A percentile compares a stretch with the other conserved stretches of the same genome.
Conservation (phyloP, 345 rosid species). For the Eutrema japonicum region DNA sequence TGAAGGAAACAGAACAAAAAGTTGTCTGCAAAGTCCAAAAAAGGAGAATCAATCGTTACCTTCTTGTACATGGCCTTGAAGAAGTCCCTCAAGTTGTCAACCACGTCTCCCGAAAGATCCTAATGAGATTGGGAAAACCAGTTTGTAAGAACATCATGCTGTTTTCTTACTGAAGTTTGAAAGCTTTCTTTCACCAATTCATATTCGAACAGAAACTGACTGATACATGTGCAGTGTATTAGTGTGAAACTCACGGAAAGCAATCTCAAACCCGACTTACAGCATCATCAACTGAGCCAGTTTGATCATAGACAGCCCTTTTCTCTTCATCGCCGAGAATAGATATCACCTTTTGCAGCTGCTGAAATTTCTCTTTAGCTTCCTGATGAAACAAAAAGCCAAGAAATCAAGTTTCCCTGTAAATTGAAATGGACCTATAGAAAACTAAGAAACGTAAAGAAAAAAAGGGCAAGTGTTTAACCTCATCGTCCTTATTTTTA, state of each 20-base stretch:
- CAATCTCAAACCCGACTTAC: conserved; percentile 53
- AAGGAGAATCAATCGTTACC: conserved; percentile 45
- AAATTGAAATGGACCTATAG: not conserved
- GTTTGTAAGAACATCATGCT: not conserved
- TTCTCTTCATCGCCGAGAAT: conserved; percentile 92
- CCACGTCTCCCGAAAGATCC: conserved; percentile 83
- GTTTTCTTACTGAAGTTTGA: not conserved
- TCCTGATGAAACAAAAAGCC: conserved; percentile 49
- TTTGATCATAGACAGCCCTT: conserved; percentile 78
- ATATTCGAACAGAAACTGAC: not conserved
- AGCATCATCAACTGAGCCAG: conserved; percentile 87
- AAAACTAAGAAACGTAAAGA: not conserved
- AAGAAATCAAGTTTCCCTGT: conserved; percentile 39
- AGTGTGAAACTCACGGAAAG: not conserved
- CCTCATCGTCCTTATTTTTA: conserved; percentile 91
- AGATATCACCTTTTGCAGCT: conserved; percentile 88
- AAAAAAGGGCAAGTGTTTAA: conserved; percentile 9
- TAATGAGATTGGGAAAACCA: conserved; percentile 41
- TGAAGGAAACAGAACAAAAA: conserved; percentile 7
- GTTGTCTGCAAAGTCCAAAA: not conserved
- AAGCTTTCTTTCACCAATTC: conserved; percentile 13
- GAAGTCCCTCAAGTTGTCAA: conserved; percentile 71
- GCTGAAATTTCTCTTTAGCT: conserved; percentile 96
- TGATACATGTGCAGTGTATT: conserved; percentile 4
- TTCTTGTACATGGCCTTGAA: conserved; percentile 76